Conservation (phyloP, 192 early-diverging fungal species). For the Coemansia sp. region DNA sequence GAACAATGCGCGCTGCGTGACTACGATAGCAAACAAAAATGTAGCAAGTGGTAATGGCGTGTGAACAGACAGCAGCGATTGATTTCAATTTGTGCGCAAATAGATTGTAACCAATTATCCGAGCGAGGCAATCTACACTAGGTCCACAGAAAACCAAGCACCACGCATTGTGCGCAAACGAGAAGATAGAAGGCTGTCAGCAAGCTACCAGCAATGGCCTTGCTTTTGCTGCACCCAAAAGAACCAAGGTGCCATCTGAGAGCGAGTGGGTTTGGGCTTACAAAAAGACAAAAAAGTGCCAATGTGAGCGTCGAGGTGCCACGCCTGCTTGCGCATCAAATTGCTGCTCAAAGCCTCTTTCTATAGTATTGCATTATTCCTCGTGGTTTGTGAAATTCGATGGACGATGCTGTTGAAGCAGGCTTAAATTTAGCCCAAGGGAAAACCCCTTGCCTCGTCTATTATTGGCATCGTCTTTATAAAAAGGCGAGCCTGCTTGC, state of each 20-base stretch:
- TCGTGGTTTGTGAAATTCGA: background rate
- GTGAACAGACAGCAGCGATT: background rate
- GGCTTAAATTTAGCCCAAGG: background rate
- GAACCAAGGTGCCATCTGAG: background rate
- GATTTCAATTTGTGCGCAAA: background rate
- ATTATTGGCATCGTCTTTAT: background rate
- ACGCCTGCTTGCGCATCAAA: background rate
- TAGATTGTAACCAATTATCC: background rate
- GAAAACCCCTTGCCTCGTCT: background rate
- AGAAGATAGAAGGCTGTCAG: background rate
- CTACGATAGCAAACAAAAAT: background rate
- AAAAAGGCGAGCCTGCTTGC: background rate
- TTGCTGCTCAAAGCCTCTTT: background rate
- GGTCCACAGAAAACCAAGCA: background rate
- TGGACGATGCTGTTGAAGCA: background rate
- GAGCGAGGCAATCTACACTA: background rate
- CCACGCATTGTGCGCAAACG: background rate
- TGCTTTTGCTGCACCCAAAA: background rate
- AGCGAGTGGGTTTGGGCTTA: background rate
- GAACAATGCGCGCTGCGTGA: background rate
- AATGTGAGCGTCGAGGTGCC: background rate
- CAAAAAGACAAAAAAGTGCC: background rate
- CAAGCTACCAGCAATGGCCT: no score
- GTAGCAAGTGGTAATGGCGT: background rate
- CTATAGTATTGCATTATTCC: background rate